Conservation (phyloP, 106 monocot species). For the Dendrobium nobile region DNA sequence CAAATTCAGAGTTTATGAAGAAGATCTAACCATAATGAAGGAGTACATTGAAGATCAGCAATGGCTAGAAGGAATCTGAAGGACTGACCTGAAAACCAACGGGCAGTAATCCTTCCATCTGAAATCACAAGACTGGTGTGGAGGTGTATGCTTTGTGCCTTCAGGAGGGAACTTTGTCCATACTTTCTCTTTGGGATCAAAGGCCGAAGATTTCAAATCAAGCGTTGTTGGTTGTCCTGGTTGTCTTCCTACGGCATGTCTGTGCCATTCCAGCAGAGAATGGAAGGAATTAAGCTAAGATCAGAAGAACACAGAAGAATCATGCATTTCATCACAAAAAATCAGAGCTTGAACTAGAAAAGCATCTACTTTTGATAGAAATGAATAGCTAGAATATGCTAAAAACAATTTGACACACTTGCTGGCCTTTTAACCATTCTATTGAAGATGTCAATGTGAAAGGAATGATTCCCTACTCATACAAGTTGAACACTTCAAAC, state of each 20-base stretch:
- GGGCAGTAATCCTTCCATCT: slow-evolving; percentile 87
- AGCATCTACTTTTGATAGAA: too few relatives aligned
- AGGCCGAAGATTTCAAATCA: slow-evolving; percentile 63
- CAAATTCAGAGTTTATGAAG: not conserved
- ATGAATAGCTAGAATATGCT: too few relatives aligned
- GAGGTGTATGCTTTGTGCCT: slow-evolving; percentile 70
- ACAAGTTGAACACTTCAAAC: too few relatives aligned
- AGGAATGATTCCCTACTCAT: too few relatives aligned
- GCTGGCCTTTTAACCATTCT: too few relatives aligned
- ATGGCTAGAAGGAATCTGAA: not conserved
- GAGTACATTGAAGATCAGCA: not conserved
- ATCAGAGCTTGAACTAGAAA: not conserved
- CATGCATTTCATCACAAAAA: not conserved
- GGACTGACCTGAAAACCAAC: slow-evolving; percentile 54
- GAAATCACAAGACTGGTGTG: slow-evolving; percentile 77
- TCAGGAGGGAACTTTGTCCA: slow-evolving; percentile 84
- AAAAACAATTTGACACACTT: too few relatives aligned
- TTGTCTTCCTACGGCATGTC: slow-evolving; percentile 68
- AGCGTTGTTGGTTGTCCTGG: slow-evolving; percentile 33
- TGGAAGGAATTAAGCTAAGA: not conserved
- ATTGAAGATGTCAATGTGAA: too few relatives aligned
- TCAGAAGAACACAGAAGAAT: not conserved
- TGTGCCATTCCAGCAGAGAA: slow-evolving; percentile 10
- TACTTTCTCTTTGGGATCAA: slow-evolving; percentile 69
- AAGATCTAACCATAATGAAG: not conserved